Conservation (phyloP, 2,329 filamentous ascomycete species). For the Verticillium zaregamsianum region DNA sequence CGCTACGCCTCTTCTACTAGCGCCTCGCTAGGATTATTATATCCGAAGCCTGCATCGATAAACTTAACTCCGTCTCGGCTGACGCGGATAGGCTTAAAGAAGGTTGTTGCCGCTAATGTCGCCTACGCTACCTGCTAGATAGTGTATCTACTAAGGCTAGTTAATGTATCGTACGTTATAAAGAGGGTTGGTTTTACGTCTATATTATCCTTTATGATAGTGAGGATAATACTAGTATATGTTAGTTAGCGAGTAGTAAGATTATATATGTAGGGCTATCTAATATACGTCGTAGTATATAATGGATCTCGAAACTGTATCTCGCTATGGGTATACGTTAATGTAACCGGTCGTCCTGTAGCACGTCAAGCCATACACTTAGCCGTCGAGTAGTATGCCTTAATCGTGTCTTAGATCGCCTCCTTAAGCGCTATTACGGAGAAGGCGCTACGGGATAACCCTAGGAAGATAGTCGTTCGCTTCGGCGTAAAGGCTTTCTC, state of each 20-base stretch:
- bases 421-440: not conserved
- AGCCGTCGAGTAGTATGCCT: too few relatives aligned
- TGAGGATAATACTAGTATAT: not conserved
- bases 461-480: not conserved
- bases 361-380: not conserved
- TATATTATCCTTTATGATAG: constrained; percentile 1
- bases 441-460: not conserved
- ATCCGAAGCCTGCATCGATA: not conserved
- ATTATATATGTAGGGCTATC: not conserved
- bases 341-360: too few relatives aligned
- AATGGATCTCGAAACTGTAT: not conserved
- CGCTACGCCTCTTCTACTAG: constrained; percentile 13
- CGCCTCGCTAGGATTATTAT: constrained; percentile 7
- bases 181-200: constrained; percentile 4
- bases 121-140: constrained; percentile 12
- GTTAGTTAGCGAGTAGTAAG: too few relatives aligned
- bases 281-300: not conserved
- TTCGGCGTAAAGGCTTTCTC: not conserved
- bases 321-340: constrained; percentile 9
- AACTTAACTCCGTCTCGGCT: not conserved
- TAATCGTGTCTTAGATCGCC: not conserved
- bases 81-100: constrained; percentile 6
- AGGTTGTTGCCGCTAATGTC: constrained; percentile 13
- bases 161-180: not conserved
- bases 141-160: not conserved